A percentile compares a stretch with the other conserved stretches of the same genome.
These are phyloP conservation scores for Oryza australiensis DNA, from an alignment of 176 grass and related monocot species.

Conservation along the genomic window DNA sequence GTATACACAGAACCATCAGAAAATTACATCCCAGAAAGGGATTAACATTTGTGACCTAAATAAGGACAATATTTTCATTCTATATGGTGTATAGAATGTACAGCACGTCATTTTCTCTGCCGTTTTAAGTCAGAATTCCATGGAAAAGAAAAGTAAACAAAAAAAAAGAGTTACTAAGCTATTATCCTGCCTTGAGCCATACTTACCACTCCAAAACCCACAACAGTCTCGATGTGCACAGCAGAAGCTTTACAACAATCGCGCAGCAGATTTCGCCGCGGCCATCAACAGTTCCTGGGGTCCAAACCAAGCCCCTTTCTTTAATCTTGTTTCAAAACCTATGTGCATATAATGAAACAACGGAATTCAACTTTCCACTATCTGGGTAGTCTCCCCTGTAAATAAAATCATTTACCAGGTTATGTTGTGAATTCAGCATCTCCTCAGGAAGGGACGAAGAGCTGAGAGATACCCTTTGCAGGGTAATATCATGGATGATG, in stretches of 20 bases:
- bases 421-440: not conserved
- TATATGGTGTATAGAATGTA: not conserved
- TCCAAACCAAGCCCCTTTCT: not conserved
- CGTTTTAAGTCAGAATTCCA: not conserved
- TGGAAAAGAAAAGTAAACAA: too few relatives aligned
- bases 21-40: too few relatives aligned
- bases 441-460: not conserved
- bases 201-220: not conserved
- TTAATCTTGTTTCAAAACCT: not conserved
- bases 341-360: not conserved
- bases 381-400: conserved; percentile 44
- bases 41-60: not conserved
- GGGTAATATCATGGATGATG: not conserved
- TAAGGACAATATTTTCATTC: not conserved
- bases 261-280: not conserved
- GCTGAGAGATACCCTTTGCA: not conserved
- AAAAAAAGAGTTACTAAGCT: not conserved
- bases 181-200: not conserved
- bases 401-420: not conserved
- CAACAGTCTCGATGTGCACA: not conserved
- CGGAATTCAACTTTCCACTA: conserved; percentile 23
- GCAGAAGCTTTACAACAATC: not conserved
- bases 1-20: too few relatives aligned
- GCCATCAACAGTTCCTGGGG: not conserved
- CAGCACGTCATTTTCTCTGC: not conserved